Percentiles rank a stretch among this genome's conserved stretches.
phyloP scores from a whole-genome alignment of 306 rosid species.

The Crataegus laevigata region DNA sequence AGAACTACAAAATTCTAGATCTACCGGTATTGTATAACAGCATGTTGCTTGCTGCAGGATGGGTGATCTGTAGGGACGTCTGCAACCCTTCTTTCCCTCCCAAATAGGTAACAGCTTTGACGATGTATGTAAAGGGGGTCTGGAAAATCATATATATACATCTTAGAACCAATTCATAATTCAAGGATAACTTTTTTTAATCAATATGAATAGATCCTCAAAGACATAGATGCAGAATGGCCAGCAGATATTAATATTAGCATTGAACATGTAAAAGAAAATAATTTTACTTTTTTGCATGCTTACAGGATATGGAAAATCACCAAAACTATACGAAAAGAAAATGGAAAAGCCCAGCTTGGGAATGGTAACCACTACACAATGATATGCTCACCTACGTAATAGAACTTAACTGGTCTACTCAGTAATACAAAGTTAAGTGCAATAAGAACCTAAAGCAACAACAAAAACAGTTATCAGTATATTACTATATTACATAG shows the following conservation, averaged over 20 bases:
- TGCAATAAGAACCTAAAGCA: not conserved
- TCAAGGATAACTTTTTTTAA: not conserved
- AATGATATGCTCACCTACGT: not conserved
- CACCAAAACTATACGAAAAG: not conserved
- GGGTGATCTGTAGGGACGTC: slow-evolving; percentile 98
- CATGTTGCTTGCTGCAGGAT: slow-evolving; percentile 98
- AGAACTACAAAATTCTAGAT: slow-evolving; percentile 12
- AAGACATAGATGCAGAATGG: not conserved
- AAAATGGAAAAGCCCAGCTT: not conserved
- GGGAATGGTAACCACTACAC: not conserved
- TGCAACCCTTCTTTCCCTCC: slow-evolving; percentile 98
- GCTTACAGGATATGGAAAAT: not conserved
- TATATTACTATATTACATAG: not conserved
- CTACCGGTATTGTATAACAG: slow-evolving; percentile 91
- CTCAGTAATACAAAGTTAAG: not conserved
- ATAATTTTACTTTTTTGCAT: not conserved
- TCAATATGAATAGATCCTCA: slow-evolving; percentile 3
- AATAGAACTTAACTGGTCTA: not conserved
- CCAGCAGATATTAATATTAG: not conserved
- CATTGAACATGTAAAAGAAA: not conserved
- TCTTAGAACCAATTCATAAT: slow-evolving; percentile 14
- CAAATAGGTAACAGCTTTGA: slow-evolving; percentile 94
- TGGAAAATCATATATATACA: slow-evolving; percentile 32
- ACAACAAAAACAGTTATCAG: not conserved
- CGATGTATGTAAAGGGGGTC: slow-evolving; percentile 96